Conservation (phyloP, 164 flowering plant genomes). For the Cinnamomum micranthum region DNA sequence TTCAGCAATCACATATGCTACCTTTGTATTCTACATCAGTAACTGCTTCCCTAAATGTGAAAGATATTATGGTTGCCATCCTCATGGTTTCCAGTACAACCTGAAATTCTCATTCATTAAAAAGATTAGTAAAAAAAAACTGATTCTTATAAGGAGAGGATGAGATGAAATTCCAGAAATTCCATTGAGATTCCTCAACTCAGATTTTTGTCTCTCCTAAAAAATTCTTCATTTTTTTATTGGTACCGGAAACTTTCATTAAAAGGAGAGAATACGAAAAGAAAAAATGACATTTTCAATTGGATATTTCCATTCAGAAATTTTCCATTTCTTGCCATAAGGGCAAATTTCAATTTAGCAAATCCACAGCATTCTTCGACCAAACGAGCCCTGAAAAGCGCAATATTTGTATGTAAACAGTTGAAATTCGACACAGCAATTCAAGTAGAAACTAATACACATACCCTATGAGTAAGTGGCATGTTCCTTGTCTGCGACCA, state of each 20-base stretch:
- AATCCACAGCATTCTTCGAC: too few species aligned
- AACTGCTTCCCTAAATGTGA: conserved; percentile 85
- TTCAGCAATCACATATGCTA: conserved; percentile 12
- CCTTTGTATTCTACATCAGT: conserved; percentile 87
- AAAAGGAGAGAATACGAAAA: too few species aligned
- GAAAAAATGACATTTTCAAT: too few species aligned
- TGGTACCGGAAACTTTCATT: too few species aligned
- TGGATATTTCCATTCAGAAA: too few species aligned
- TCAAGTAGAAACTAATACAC: not conserved
- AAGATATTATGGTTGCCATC: conserved; percentile 84
- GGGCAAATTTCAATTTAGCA: too few species aligned
- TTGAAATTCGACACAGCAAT: not conserved
- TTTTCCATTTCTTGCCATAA: too few species aligned
- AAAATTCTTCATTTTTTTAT: too few species aligned
- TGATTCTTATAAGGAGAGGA: not conserved
- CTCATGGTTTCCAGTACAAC: conserved; percentile 76
- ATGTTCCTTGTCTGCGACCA: conserved; percentile 79
- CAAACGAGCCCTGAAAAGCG: too few species aligned
- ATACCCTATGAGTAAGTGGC: conserved; percentile 68
- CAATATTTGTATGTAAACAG: not conserved
- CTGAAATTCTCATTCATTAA: conserved; percentile 27
- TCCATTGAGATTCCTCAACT: too few species aligned
- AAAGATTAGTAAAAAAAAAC: not conserved
- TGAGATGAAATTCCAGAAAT: too few species aligned
- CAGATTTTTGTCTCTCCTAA: too few species aligned